Base-by-base conservation (phyloP, 345 rosid species). In the Kernera saxatilis region DNA sequence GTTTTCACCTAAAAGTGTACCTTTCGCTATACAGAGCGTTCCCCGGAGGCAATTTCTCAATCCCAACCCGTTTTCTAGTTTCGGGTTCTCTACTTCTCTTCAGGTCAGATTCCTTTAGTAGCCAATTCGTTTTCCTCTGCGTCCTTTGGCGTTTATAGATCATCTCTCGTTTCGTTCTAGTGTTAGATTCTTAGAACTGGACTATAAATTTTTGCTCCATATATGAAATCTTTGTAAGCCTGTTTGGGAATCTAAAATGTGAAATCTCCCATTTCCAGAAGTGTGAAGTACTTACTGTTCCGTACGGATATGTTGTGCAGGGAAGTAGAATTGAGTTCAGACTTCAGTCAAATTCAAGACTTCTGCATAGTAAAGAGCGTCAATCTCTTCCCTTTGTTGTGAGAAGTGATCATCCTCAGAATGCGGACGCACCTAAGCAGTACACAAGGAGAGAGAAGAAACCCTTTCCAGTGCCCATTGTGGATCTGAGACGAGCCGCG, bases 401-500 rank as follows among this genome's bases (percentile, higher is more conserved):
- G 48, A 83, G 81, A 65, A 84, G 70, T 22, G 86, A 87, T 35
- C 55, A 77, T 80, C 94, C 95, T 48, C 99, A 94, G 76, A 94
- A 94, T 82, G 85, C 86, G 14, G 99, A 94, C 76, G 83, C 86
- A 15, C 99, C 97, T 64, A 83, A 81, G 61, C 51, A 74, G 23
- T 86, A 86, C 74, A 75, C 90, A 15, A 91, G 70, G 71, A 86
- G 87, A 70, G 95, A 91, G 81, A 94, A 89, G 82, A 94, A 94
- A 72, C 99, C 96, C 44, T 94, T 94, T 73, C 92, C 90, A 0
- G 65, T 76, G 21, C 99, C 99, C 12, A 80, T 89, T 39, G 74
- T 91, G 64, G 96, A 94, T 75, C 79, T 94, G 69, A 83, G 99
- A 70, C 86, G 97, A 67, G 93, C 93, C 51, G 97, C 97, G 10